These are phyloP conservation scores for Entomortierella lignicola DNA, from an alignment of 192 early-diverging fungal species.

Conservation along the genomic window DNA sequence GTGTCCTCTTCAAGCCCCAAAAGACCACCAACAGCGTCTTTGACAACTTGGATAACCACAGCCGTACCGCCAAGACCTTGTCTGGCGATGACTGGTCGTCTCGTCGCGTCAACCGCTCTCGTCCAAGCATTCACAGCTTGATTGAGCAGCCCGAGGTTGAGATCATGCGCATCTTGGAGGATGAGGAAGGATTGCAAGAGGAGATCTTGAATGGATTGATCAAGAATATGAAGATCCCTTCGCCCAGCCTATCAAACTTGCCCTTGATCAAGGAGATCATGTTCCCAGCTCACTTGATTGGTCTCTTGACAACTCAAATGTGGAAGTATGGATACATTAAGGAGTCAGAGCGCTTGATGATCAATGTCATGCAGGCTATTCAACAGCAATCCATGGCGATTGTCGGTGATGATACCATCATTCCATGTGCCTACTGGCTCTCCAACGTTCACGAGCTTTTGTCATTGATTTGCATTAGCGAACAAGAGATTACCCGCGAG, in stretches of 20 bases:
- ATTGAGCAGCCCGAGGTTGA: slow-evolving; percentile 54
- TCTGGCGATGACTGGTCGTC: slow-evolving; percentile 52
- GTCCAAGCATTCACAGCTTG: slow-evolving; percentile 50
- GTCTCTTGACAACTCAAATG: slow-evolving; percentile 86
- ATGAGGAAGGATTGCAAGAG: slow-evolving; percentile 71
- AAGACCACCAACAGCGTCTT: slow-evolving; percentile 52
- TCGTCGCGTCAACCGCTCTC: slow-evolving; percentile 44
- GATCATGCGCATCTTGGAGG: slow-evolving; percentile 71
- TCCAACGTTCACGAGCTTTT: slow-evolving; percentile 97
- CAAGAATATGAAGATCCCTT: slow-evolving; percentile 89
- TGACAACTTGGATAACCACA: slow-evolving; percentile 53
- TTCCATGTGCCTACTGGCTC: slow-evolving; percentile 94
- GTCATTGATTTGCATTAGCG: slow-evolving; percentile 76
- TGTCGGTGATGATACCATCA: slow-evolving; percentile 80
- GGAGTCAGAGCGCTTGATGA: slow-evolving; percentile 86
- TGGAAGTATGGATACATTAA: slow-evolving; percentile 85
- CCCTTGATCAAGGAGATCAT: slow-evolving; percentile 89
- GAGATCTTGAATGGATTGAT: slow-evolving; percentile 94
- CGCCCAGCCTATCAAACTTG: slow-evolving; percentile 82
- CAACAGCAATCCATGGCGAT: slow-evolving; percentile 76
- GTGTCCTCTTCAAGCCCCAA: slow-evolving; percentile 39
- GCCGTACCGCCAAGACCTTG: slow-evolving; percentile 50
- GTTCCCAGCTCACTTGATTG: slow-evolving; percentile 96
- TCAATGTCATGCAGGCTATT: slow-evolving; percentile 87
- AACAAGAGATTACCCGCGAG: slow-evolving; percentile 51